phyloP scores from a whole-genome alignment of 2,329 filamentous ascomycete genomes.

The Paecilomyces dactylethromorphus region DNA sequence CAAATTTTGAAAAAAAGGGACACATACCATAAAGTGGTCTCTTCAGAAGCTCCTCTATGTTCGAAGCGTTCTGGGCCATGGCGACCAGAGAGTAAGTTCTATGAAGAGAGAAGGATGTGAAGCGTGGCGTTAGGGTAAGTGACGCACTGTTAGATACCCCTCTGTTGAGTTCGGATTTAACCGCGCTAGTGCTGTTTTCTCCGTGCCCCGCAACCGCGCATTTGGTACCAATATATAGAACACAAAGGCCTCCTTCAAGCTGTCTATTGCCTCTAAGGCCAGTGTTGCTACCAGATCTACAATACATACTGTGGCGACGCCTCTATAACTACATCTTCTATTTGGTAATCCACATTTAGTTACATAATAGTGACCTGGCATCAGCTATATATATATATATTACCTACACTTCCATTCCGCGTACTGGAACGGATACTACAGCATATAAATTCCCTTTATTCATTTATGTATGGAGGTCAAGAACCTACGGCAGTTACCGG shows the following conservation, averaged over 20 bases:
- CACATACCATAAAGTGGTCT: conserved; percentile 45
- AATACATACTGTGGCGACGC: too few species aligned
- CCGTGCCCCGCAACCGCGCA: not conserved
- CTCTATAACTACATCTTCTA: not conserved
- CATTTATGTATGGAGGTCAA: too few species aligned
- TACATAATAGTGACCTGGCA: not conserved
- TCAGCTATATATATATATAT: not conserved
- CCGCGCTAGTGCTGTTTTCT: not conserved
- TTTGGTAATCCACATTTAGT: not conserved
- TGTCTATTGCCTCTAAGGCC: not conserved
- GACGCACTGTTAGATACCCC: not conserved
- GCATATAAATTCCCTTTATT: too few species aligned
- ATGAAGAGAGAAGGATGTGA: not conserved
- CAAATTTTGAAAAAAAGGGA: not conserved
- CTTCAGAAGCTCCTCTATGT: conserved; percentile 36
- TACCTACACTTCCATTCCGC: too few species aligned
- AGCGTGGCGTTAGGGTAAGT: not conserved
- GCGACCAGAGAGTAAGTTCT: not conserved
- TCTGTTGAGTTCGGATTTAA: not conserved
- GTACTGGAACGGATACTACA: too few species aligned
- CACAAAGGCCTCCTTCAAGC: not conserved
- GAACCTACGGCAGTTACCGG: too few species aligned
- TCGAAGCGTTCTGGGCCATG: conserved; percentile 7
- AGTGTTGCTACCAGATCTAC: too few species aligned
- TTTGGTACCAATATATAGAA: not conserved